phyloP scores from a whole-genome alignment of 169 alveolate genomes.

The Eimeria maxima region DNA sequence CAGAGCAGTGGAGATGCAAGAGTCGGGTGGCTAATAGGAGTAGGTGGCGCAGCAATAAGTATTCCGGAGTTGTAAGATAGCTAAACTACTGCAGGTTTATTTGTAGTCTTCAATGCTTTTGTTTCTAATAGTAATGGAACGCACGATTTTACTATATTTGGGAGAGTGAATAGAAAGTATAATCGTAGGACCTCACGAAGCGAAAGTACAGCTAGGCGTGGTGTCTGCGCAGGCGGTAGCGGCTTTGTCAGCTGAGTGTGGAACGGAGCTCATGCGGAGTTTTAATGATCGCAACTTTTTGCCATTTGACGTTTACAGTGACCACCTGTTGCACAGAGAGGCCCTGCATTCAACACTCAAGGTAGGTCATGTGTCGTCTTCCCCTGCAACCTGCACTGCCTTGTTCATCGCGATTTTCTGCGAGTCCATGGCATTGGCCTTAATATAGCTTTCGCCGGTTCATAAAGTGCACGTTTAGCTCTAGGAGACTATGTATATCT shows the following conservation, averaged over 20 bases:
- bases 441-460: neutral
- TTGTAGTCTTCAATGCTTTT: neutral
- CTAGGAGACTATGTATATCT: neutral
- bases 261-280: slow-evolving; percentile 61
- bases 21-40: neutral
- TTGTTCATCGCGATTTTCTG: neutral
- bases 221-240: slow-evolving; percentile 66
- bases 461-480: neutral
- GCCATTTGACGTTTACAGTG: slow-evolving; percentile 81
- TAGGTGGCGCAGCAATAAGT: no score
- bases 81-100: neutral
- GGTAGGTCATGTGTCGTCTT: neutral
- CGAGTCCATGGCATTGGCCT: neutral
- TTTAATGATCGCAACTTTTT: slow-evolving; percentile 75
- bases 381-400: neutral
- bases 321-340: slow-evolving; percentile 72
- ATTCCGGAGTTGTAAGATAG: neutral
- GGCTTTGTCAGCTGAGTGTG: slow-evolving; percentile 60
- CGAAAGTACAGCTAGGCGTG: neutral
- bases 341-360: slow-evolving; percentile 72
- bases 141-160: neutral
- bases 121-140: neutral
- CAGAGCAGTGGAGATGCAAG: neutral
- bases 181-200: neutral
- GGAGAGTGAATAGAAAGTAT: neutral